These are phyloP conservation scores for Tephrocybe rancida DNA, from an alignment of 768 basidiomycete genomes.

Conservation along the genomic window DNA sequence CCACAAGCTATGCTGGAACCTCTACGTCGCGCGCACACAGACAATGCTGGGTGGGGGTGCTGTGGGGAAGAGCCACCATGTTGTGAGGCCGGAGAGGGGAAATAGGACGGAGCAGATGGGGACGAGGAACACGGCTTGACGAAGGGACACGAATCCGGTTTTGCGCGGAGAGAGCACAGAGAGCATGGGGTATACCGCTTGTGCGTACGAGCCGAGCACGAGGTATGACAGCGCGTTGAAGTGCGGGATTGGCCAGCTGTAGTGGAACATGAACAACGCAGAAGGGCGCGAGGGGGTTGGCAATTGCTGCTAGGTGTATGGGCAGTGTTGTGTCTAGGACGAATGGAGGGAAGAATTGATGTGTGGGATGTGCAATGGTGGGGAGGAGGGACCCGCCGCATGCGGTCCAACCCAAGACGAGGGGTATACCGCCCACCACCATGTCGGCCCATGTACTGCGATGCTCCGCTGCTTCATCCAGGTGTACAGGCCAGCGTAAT, in stretches of 20 bases:
- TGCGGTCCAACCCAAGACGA: slow-evolving; percentile 98
- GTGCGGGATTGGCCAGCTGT: slow-evolving; percentile 98
- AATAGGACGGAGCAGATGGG: slow-evolving; percentile 84
- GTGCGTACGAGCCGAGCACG: slow-evolving; percentile 85
- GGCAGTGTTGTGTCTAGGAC: slow-evolving; percentile 37
- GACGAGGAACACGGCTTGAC: slow-evolving; percentile 76
- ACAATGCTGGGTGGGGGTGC: too few species aligned
- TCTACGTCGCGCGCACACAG: too few species aligned
- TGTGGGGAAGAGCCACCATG: too few species aligned
- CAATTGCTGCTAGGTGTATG: slow-evolving; percentile 52
- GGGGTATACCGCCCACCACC: slow-evolving; percentile 90
- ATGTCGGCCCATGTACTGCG: slow-evolving; percentile 96
- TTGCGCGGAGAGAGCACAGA: slow-evolving; percentile 74
- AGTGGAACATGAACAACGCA: slow-evolving; percentile 82
- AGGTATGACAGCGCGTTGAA: slow-evolving; percentile 93
- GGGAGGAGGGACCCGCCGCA: slow-evolving; percentile 81
- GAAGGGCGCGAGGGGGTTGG: slow-evolving; percentile 82
- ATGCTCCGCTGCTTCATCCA: slow-evolving; percentile 84
- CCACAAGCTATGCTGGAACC: too few species aligned
- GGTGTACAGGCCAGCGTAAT: slow-evolving; percentile 89
- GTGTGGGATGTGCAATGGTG: slow-evolving; percentile 59
- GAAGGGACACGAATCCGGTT: slow-evolving; percentile 84
- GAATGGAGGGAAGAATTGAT: slow-evolving; percentile 65
- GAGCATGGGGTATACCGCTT: slow-evolving; percentile 94
- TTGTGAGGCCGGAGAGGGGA: too few species aligned